Conservation (phyloP, 2,329 filamentous ascomycete genomes). For the Penicillium sp. region DNA sequence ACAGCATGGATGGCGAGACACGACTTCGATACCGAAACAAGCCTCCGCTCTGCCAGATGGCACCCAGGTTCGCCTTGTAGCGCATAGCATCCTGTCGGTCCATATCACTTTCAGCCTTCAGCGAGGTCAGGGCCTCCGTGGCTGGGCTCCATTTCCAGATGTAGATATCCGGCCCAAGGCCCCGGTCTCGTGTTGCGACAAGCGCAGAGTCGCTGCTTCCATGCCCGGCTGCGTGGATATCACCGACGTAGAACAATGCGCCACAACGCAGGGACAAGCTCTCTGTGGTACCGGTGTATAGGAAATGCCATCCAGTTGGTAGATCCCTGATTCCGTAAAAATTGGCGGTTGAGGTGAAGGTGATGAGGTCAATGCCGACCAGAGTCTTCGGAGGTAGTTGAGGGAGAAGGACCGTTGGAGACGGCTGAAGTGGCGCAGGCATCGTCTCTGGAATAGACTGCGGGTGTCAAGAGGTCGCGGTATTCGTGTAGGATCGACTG, state of each 20-base stretch:
- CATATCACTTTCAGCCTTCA: constrained; percentile 33
- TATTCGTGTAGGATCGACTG: too few relatives aligned
- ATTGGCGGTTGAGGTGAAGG: constrained; percentile 60
- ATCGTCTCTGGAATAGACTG: constrained; percentile 5
- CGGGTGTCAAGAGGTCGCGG: neutral
- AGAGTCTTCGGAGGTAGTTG: constrained; percentile 48
- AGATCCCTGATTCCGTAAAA: constrained; percentile 62
- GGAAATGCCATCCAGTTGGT: constrained; percentile 58
- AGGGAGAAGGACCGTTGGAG: constrained; percentile 46
- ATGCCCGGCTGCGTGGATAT: constrained; percentile 26
- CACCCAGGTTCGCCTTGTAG: constrained; percentile 56
- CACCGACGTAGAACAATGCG: constrained; percentile 57
- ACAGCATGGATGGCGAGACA: constrained; percentile 44
- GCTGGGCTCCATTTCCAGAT: constrained; percentile 55
- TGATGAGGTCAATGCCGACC: constrained; percentile 55
- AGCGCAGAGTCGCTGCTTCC: constrained; percentile 17
- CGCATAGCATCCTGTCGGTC: constrained; percentile 50
- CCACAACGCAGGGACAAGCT: constrained; percentile 61
- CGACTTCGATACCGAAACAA: constrained; percentile 43
- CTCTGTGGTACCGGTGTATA: constrained; percentile 58
- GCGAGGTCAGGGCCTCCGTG: constrained; percentile 36
- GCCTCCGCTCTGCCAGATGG: constrained; percentile 53
- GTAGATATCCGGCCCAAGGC: constrained; percentile 43
- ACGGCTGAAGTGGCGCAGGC: constrained; percentile 28
- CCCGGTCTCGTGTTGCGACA: constrained; percentile 11